phyloP scores from a whole-genome alignment of 192 early-diverging fungal species.

The Coemansia sp. region DNA sequence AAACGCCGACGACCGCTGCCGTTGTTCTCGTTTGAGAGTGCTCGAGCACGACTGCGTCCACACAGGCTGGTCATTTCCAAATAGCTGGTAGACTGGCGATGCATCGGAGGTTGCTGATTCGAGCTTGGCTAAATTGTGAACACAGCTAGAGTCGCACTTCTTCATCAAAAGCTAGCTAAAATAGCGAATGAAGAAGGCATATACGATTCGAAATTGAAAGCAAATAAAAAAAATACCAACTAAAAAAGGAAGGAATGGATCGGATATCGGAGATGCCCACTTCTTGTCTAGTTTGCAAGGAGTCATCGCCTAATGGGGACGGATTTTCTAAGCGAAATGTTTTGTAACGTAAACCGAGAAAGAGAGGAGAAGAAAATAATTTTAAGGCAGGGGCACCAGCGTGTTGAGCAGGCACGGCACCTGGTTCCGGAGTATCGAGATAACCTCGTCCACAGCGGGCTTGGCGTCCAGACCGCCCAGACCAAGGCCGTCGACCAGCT shows the following conservation, averaged over 20 bases:
- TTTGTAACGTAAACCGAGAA: background rate
- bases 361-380: background rate
- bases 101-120: background rate
- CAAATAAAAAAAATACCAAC: background rate
- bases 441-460: slow-evolving; percentile 32
- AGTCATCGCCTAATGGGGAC: no score
- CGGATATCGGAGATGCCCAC: no score
- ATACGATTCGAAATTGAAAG: no score
- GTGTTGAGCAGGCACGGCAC: slow-evolving; percentile 46
- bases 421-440: slow-evolving; percentile 39
- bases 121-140: slow-evolving; percentile 19
- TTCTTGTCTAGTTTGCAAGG: no score
- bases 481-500: slow-evolving; percentile 29
- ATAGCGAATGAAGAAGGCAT: background rate
- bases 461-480: slow-evolving; percentile 40
- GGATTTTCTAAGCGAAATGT: background rate
- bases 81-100: slow-evolving; percentile 7
- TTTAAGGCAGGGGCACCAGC: slow-evolving; percentile 35
- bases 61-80: slow-evolving; percentile 14
- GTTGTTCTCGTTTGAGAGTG: background rate
- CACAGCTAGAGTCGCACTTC: slow-evolving; percentile 28
- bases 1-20: background rate
- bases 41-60: slow-evolving; percentile 12
- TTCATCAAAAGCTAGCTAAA: slow-evolving; percentile 9
- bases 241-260: background rate